These are phyloP conservation scores for Apophysomyces variabilis DNA, from an alignment of 371 early-diverging fungal species.

Conservation along the genomic window DNA sequence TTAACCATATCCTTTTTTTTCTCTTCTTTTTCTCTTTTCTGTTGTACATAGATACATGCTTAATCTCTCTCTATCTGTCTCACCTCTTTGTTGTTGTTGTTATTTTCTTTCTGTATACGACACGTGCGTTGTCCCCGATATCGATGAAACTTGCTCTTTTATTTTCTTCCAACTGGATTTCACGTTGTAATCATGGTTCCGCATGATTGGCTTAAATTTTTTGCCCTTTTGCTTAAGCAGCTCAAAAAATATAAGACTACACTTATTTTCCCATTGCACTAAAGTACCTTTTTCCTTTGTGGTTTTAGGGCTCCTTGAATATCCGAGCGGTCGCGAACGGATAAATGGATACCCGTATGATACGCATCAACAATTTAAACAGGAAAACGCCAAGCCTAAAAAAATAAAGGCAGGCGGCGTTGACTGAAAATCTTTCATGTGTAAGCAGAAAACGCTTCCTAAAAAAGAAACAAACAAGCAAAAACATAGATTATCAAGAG, in stretches of 20 bases:
- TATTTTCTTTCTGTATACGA: slow-evolving; percentile 12
- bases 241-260: no score
- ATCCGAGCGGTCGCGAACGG: slow-evolving; percentile 1
- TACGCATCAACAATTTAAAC: neutral
- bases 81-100: neutral
- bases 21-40: no score
- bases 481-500: neutral
- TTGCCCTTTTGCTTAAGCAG: neutral
- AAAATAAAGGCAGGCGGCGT: neutral
- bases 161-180: slow-evolving; percentile 3
- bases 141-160: neutral
- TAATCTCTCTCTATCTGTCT: neutral
- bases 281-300: neutral
- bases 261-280: neutral
- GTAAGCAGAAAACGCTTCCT: neutral
- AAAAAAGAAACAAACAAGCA: neutral
- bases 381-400: slow-evolving; percentile 1
- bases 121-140: neutral
- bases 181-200: slow-evolving; percentile 4
- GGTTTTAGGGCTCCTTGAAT: neutral
- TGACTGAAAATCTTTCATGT: neutral
- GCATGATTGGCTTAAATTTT: slow-evolving; percentile 7
- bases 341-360: slow-evolving; percentile 6
- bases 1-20: no score
- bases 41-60: slow-evolving; percentile 2